phyloP scores from a whole-genome alignment of 495 filamentous ascomycete genomes.

The Penicillium robsamsonii region DNA sequence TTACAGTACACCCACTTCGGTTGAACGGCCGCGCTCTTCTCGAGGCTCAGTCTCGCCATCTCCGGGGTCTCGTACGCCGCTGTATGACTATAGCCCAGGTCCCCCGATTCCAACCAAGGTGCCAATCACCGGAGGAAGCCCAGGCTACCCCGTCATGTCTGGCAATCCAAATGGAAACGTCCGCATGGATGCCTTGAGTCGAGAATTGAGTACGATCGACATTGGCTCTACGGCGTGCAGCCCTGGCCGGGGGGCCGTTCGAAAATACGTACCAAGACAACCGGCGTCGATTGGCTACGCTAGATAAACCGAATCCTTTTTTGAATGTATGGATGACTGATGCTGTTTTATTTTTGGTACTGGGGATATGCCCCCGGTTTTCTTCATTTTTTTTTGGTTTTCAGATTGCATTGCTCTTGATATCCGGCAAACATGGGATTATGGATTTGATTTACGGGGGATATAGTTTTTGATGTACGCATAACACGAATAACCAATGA shows the following conservation, averaged over 20 bases:
- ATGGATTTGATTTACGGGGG: constrained; percentile 6
- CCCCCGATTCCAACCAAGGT: constrained; percentile 78
- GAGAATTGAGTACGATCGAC: constrained; percentile 81
- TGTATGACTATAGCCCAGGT: constrained; percentile 36
- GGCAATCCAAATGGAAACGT: constrained; percentile 29
- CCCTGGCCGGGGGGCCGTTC: constrained; percentile 27
- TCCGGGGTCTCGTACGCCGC: constrained; percentile 30
- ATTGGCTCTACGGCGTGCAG: constrained; percentile 57
- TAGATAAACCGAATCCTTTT: constrained; percentile 15
- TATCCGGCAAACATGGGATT: constrained; percentile 25
- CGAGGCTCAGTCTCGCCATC: constrained; percentile 36
- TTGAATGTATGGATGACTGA: constrained; percentile 16
- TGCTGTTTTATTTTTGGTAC: constrained; percentile 13
- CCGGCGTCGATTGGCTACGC: constrained; percentile 36
- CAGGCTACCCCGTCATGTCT: constrained; percentile 29
- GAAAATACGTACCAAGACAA: constrained; percentile 26
- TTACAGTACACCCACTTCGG: constrained; percentile 27
- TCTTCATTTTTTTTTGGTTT: constrained; percentile 9
- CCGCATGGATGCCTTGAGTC: constrained; percentile 64
- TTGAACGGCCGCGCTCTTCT: constrained; percentile 27
- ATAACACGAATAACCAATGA: constrained; percentile 6
- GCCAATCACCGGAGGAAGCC: constrained; percentile 50
- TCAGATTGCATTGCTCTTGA: constrained; percentile 15
- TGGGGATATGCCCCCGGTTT: constrained; percentile 14
- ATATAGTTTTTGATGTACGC: constrained; percentile 15